Percentiles rank a stretch among this genome's conserved stretches.
Conservation (phyloP, 352 stramenopile species). For the Phytopythium delawarense region DNA sequence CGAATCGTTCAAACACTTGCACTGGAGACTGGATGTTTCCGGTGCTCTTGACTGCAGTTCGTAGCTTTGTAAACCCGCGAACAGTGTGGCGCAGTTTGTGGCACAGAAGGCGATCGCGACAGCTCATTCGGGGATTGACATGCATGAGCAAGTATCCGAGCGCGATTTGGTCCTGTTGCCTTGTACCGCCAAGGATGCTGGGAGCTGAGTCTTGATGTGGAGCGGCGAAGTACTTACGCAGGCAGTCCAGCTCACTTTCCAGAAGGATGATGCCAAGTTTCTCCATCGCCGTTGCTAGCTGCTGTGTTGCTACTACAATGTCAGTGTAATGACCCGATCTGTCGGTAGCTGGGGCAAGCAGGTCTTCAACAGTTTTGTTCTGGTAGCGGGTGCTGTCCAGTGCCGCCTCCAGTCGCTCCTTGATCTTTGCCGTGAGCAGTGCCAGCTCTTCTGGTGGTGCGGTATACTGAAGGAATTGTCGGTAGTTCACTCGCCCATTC, state of each 20-base stretch:
- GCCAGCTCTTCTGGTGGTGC: conserved; percentile 50
- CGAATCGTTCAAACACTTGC: conserved; percentile 54
- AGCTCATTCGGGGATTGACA: conserved; percentile 49
- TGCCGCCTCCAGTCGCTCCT: conserved; percentile 41
- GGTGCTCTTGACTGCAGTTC: conserved; percentile 21
- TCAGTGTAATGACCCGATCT: conserved; percentile 10
- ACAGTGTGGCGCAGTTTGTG: conserved; percentile 67
- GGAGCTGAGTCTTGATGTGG: background rate
- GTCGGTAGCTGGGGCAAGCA: conserved; percentile 13
- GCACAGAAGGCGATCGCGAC: conserved; percentile 42
- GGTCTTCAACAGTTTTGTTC: conserved; percentile 34
- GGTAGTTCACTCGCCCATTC: conserved; percentile 71
- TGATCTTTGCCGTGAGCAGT: conserved; percentile 50
- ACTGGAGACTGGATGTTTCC: conserved; percentile 13
- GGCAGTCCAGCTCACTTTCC: conserved; percentile 21
- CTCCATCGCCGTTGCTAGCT: conserved; percentile 13
- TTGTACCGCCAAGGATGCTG: background rate
- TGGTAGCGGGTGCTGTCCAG: conserved; percentile 14
- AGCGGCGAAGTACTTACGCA: conserved; percentile 19
- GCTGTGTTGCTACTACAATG: conserved; percentile 11
- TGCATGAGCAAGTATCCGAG: conserved; percentile 54
- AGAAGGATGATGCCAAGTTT: conserved; percentile 34
- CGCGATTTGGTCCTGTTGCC: conserved; percentile 13
- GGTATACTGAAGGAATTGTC: conserved; percentile 58
- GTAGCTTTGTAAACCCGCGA: conserved; percentile 21